Conservation (phyloP, 805 yeast species). For the Hanseniaspora lindneri region DNA sequence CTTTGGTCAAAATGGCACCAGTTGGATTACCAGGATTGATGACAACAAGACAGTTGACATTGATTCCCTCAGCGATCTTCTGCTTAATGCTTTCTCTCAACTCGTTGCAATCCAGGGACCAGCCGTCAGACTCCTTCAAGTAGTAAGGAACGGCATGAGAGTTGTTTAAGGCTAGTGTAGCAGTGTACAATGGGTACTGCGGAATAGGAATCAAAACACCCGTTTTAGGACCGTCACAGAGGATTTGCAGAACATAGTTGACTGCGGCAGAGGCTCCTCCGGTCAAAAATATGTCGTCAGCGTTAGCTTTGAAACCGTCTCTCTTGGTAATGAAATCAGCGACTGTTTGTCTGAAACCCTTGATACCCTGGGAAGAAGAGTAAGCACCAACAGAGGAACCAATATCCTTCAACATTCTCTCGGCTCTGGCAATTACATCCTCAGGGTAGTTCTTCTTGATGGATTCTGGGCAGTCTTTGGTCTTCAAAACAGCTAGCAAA, state of each 20-base stretch:
- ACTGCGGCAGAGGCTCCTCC: conserved; percentile 95
- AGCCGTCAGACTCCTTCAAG: conserved; percentile 63
- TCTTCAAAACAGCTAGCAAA: conserved; percentile 31
- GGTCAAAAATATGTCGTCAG: conserved; percentile 70
- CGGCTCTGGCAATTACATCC: conserved; percentile 70
- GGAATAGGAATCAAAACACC: conserved; percentile 93
- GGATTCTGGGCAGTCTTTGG: conserved; percentile 25
- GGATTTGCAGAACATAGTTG: conserved; percentile 56
- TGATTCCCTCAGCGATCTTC: conserved; percentile 41
- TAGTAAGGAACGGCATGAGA: conserved; percentile 79
- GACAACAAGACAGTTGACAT: conserved; percentile 70
- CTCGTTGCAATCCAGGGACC: conserved; percentile 70
- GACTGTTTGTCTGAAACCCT: conserved; percentile 57
- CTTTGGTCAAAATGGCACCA: conserved; percentile 62
- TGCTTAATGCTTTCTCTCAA: conserved; percentile 44
- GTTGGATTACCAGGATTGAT: conserved; percentile 99
- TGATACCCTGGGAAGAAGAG: conserved; percentile 84
- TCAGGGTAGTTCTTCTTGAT: conserved; percentile 32
- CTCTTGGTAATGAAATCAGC: conserved; percentile 69
- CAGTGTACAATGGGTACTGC: conserved; percentile 94
- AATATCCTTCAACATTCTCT: conserved; percentile 42
- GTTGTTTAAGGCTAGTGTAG: conserved; percentile 75
- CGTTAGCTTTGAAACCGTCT: conserved; percentile 59
- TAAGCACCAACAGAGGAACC: conserved; percentile 86
- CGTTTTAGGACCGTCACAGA: conserved; percentile 54